Conservation (phyloP, 2,329 filamentous ascomycete species). For the Raffaelea ambrosiae region DNA sequence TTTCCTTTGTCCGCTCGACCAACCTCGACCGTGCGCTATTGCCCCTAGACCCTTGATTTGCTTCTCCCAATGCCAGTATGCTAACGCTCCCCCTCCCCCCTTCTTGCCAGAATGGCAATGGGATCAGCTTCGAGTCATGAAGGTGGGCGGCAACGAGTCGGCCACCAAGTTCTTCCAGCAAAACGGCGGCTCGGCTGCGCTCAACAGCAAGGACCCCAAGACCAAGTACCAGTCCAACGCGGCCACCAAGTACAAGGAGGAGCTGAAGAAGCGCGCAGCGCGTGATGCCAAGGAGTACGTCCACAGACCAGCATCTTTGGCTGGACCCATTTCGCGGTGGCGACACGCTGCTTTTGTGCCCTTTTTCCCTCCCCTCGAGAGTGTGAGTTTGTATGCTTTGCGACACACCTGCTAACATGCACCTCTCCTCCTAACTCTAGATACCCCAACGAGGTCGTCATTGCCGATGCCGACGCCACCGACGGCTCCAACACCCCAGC, state of each 20-base stretch:
- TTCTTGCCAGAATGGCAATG: constrained; percentile 87
- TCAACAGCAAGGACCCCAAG: constrained; percentile 94
- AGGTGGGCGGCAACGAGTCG: constrained; percentile 95
- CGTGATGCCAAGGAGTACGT: constrained; percentile 77
- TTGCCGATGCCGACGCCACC: constrained; percentile 60
- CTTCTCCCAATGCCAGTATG: not conserved
- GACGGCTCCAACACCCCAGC: constrained; percentile 69
- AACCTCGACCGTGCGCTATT: constrained; percentile 84
- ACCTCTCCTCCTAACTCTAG: constrained; percentile 31
- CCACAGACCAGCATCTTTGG: not conserved
- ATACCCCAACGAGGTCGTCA: constrained; percentile 75
- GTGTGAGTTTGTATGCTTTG: too few relatives aligned
- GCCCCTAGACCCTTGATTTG: not conserved
- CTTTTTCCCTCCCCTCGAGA: not conserved
- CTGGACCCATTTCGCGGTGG: not conserved
- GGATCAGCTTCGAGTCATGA: constrained; percentile 96
- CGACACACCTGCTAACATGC: too few relatives aligned
- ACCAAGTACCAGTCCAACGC: constrained; percentile 91
- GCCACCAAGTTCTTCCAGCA: constrained; percentile 98
- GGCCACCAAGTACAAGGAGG: constrained; percentile 97
- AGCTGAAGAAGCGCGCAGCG: constrained; percentile 77
- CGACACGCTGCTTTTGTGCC: too few relatives aligned
- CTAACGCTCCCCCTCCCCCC: constrained; percentile 1
- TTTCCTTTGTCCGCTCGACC: constrained; percentile 96
- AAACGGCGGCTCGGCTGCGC: constrained; percentile 85